Evolutionary conservation across 805 yeast genomes (phyloP), one percentile per base, ranked within the genome.

Genomic region (Cyberlindnera lachancei): DNA sequence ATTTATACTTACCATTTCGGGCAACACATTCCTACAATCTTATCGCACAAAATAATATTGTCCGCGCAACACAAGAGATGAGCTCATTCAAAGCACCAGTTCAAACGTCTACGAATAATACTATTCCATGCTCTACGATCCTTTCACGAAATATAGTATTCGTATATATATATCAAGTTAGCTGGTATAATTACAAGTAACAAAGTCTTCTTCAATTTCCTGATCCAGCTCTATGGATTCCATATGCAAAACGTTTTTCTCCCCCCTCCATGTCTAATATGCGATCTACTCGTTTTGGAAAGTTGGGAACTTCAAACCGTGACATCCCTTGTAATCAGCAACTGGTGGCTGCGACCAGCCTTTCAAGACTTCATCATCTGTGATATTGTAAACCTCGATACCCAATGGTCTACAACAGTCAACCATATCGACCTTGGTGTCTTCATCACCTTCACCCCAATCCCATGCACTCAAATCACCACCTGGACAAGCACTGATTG

Each of bases 401-500:
- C 70, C 78, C 37, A 77, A 59, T 4, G 81, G 79, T 45, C 82
- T 59, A 46, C 84, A 76, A 46, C 76, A 70, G 34, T 68, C 73
- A 22, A 67, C 61, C 81, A 75, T 75, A 38, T 70, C 72, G 25
- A 59, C 66, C 14, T 52, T 54, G 9, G 58, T 64, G 18, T 58
- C 61, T 17, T 62, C 64, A 24, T 58, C 65, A 33, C 68, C 66
- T 50, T 73, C 80, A 35, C 82, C 82, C 84, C 84, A 77, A 29
- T 74, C 81, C 83, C 83, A 77, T 31, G 64, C 61, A 18, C 78
- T 70, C 37, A 76, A 57, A 52, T 76, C 83, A 18, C 84, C 84
- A 30, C 83, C 84, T 4, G 82, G 83, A 51, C 82, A 77, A 7
- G 82, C 76, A 34, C 75, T 67, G 29, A 77, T 65, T 7, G 83